These are phyloP conservation scores for Globisporangium perplexum DNA, from an alignment of 352 stramenopile genomes.

Conservation along the genomic window DNA sequence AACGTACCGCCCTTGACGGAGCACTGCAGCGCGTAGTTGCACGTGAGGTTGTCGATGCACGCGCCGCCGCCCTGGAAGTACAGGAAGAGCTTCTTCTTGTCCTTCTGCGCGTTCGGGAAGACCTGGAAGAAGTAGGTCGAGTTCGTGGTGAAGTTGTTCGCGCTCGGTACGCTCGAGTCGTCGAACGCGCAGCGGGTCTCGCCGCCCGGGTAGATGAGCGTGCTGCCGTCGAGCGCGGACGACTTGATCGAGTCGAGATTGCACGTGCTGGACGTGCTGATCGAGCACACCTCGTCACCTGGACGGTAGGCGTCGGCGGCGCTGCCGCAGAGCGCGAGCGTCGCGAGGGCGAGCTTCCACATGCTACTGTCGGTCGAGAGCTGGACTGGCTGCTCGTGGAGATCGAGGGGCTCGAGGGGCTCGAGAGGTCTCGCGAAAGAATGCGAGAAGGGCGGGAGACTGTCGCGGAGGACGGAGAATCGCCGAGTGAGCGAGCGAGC, in stretches of 20 bases:
- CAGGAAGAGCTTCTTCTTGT: conserved; percentile 63
- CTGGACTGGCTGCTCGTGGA: background rate
- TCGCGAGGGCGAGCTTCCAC: conserved; percentile 28
- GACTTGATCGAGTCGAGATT: conserved; percentile 39
- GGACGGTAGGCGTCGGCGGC: conserved; percentile 20
- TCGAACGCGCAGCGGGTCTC: conserved; percentile 53
- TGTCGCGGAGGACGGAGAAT: background rate
- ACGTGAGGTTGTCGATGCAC: conserved; percentile 61
- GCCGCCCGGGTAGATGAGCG: conserved; percentile 51
- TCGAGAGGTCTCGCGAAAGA: background rate
- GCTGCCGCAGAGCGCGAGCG: conserved; percentile 15
- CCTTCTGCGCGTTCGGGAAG: conserved; percentile 41
- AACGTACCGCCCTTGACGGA: conserved; percentile 21
- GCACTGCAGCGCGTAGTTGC: conserved; percentile 61
- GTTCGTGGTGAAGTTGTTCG: conserved; percentile 38
- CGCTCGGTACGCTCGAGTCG: conserved; percentile 33
- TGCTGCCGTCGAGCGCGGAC: conserved; percentile 37
- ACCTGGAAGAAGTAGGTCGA: conserved; percentile 73
- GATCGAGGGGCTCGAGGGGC: background rate
- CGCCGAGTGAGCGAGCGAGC: background rate
- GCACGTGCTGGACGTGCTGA: conserved; percentile 44
- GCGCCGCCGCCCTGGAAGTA: conserved; percentile 70
- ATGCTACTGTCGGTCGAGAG: conserved; percentile 8
- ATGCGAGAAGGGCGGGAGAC: background rate
- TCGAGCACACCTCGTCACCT: conserved; percentile 48